These are phyloP conservation scores for Eremochloa ophiuroides DNA, from an alignment of 176 grass and related monocot species.

Conservation along the genomic window DNA sequence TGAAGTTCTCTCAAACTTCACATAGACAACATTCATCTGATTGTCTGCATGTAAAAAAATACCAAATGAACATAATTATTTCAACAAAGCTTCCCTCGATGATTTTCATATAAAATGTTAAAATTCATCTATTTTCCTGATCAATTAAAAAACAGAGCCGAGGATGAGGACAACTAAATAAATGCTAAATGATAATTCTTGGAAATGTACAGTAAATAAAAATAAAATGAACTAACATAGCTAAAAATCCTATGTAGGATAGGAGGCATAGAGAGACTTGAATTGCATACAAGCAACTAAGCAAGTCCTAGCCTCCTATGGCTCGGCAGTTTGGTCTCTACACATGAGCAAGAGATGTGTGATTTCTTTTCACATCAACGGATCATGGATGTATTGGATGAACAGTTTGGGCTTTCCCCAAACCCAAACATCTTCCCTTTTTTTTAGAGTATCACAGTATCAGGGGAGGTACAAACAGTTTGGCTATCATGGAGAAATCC, in stretches of 20 bases:
- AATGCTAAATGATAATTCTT: neutral
- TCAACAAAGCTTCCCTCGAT: neutral
- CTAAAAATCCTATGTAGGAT: conserved; percentile 85
- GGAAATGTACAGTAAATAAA: neutral
- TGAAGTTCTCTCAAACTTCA: conserved; percentile 88
- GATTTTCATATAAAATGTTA: neutral
- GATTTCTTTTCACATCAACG: neutral
- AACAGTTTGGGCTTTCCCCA: neutral
- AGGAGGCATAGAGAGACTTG: conserved; percentile 41
- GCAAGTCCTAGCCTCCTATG: too few relatives aligned
- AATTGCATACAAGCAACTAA: neutral
- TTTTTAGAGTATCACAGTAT: too few relatives aligned
- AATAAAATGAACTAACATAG: conserved; percentile 48
- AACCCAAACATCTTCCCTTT: neutral
- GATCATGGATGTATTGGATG: too few relatives aligned
- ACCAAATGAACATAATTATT: neutral
- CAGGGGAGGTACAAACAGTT: too few relatives aligned
- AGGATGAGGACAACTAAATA: neutral
- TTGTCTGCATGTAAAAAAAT: conserved; percentile 58
- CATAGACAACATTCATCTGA: conserved; percentile 77
- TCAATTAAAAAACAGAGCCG: neutral
- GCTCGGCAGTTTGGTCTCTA: neutral
- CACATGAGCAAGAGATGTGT: neutral
- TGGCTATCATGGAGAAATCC: neutral
- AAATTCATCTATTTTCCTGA: neutral